A percentile compares a stretch with the other conserved stretches of the same genome.
phyloP scores from a whole-genome alignment of 306 rosid genomes.

The Calophaca sinica region DNA sequence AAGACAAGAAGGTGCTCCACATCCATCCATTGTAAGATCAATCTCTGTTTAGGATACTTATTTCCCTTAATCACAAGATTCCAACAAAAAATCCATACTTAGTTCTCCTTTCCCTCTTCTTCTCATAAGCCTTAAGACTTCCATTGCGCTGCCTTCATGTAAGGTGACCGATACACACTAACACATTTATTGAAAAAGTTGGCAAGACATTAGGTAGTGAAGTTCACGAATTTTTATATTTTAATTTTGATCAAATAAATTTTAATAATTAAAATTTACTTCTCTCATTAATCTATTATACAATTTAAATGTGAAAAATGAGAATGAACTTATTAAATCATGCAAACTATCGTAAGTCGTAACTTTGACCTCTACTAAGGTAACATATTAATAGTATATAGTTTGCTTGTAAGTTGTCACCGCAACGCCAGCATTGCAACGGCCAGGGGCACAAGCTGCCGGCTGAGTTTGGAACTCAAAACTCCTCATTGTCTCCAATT shows the following conservation, averaged over 20 bases:
- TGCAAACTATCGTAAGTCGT: too few species aligned
- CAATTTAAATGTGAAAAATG: too few species aligned
- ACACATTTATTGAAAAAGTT: background rate
- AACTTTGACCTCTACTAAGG: background rate
- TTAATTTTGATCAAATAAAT: too few species aligned
- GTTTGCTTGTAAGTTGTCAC: slow-evolving; percentile 27
- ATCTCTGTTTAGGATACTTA: background rate
- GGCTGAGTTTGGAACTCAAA: slow-evolving; percentile 48
- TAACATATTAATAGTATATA: background rate
- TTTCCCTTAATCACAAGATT: background rate
- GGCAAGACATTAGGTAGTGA: too few species aligned
- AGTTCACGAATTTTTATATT: too few species aligned
- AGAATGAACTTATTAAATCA: too few species aligned
- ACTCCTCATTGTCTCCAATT: slow-evolving; percentile 39
- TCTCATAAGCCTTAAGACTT: background rate
- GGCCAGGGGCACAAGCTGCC: slow-evolving; percentile 56
- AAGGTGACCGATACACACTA: background rate
- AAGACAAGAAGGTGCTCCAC: background rate
- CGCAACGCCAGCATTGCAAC: slow-evolving; percentile 53
- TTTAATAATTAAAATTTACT: too few species aligned
- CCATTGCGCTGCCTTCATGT: slow-evolving; percentile 10
- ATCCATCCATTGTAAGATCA: background rate
- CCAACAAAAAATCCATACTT: background rate
- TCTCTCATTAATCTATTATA: too few species aligned
- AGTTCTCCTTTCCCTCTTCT: too few species aligned